Percentiles rank a stretch among this genome's conserved stretches.
These are phyloP conservation scores for Ogataea nonfermentans DNA, from an alignment of 805 yeast species.

Conservation along the genomic window DNA sequence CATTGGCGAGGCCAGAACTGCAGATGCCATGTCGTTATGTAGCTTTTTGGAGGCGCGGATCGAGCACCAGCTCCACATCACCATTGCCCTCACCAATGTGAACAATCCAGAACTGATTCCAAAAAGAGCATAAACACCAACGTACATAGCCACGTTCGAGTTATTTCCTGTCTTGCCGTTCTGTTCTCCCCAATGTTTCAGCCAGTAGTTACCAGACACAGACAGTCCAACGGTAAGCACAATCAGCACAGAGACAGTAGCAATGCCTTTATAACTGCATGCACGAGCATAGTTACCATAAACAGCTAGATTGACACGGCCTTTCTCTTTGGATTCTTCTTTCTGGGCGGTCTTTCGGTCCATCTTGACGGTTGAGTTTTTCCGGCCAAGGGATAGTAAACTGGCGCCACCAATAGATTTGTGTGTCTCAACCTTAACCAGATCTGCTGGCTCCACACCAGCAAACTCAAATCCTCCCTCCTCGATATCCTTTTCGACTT, in stretches of 20 bases:
- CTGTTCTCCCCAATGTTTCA: constrained; percentile 66
- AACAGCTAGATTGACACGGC: constrained; percentile 54
- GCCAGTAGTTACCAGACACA: constrained; percentile 56
- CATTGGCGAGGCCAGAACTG: constrained; percentile 62
- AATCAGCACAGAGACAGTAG: constrained; percentile 37
- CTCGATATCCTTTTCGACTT: neutral
- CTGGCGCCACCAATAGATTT: constrained; percentile 56
- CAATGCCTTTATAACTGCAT: constrained; percentile 52
- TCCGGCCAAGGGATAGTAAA: constrained; percentile 54
- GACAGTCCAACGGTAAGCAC: constrained; percentile 28
- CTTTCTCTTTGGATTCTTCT: constrained; percentile 54
- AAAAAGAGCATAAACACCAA: constrained; percentile 52
- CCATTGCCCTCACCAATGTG: constrained; percentile 43
- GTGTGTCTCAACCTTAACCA: constrained; percentile 19
- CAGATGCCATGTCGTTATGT: constrained; percentile 54
- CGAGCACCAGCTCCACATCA: constrained; percentile 50
- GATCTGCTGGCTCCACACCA: constrained; percentile 3
- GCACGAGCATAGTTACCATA: constrained; percentile 58
- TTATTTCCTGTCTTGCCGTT: constrained; percentile 45
- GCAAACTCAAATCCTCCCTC: constrained; percentile 3
- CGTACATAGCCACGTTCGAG: constrained; percentile 42
- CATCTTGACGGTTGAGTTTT: constrained; percentile 26
- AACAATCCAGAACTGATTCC: constrained; percentile 53
- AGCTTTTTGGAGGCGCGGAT: constrained; percentile 53
- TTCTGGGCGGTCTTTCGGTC: constrained; percentile 44